Conservation (phyloP, 352 stramenopile species). For the Phytophthora hybrid region DNA sequence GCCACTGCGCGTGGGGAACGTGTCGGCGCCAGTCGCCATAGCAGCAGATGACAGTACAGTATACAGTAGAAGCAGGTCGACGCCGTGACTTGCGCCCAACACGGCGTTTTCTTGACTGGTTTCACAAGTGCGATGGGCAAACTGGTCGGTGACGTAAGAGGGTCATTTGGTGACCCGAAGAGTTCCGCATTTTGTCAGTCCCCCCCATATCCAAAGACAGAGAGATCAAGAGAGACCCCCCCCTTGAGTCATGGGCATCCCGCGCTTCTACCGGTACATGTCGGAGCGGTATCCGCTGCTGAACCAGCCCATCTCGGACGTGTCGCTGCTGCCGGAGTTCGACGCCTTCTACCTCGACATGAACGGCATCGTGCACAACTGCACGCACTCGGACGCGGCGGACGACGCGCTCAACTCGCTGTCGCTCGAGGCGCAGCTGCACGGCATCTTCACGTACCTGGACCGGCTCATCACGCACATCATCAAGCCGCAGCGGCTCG, state of each 20-base stretch:
- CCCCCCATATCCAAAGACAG: no score
- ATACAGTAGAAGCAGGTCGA: not conserved
- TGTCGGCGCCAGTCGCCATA: conserved; percentile 25
- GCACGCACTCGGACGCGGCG: conserved; percentile 96
- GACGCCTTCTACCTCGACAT: conserved; percentile 99
- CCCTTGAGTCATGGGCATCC: conserved; percentile 84
- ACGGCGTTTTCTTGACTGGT: conserved; percentile 31
- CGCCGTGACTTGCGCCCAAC: conserved; percentile 6
- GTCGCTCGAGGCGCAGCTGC: conserved; percentile 95
- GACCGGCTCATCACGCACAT: conserved; percentile 97
- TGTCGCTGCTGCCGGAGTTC: conserved; percentile 97
- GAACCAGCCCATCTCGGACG: conserved; percentile 98
- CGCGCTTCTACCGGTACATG: conserved; percentile 94
- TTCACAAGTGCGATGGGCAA: not conserved
- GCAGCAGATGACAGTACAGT: not conserved
- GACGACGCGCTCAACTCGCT: conserved; percentile 92
- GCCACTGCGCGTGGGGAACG: not conserved
- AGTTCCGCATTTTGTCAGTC: no score
- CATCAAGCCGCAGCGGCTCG: conserved; percentile 95
- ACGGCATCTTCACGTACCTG: conserved; percentile 91
- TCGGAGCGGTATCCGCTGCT: conserved; percentile 98
- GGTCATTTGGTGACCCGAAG: no score
- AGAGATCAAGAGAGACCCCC: not conserved
- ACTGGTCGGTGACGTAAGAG: no score
- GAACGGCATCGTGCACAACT: conserved; percentile 99